These are phyloP conservation scores for Yarrowia bubula DNA, from an alignment of 805 yeast species.

Conservation along the genomic window DNA sequence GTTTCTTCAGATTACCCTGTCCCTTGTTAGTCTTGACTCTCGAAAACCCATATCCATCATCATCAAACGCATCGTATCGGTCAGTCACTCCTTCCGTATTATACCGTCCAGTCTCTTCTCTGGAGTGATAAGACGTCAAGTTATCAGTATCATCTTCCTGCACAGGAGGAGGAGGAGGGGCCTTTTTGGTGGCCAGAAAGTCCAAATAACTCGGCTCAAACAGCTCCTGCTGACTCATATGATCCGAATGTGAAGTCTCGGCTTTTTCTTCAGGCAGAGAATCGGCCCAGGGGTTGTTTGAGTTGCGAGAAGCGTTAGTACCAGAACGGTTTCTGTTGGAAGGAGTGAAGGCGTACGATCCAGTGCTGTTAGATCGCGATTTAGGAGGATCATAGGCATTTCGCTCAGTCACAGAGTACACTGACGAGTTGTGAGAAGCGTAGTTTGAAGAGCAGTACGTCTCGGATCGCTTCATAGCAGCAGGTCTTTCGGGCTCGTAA, in stretches of 20 bases:
- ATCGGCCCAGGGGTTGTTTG: constrained; percentile 23
- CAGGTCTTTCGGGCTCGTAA: neutral
- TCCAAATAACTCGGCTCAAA: constrained; percentile 6
- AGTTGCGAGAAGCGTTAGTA: constrained; percentile 31
- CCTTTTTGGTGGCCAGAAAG: constrained; percentile 14
- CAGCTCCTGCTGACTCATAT: constrained; percentile 23
- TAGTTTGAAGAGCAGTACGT: constrained; percentile 3
- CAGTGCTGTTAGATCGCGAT: neutral
- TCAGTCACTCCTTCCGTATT: constrained; percentile 17
- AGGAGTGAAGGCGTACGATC: neutral
- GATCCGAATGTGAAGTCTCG: neutral
- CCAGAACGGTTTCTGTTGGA: neutral
- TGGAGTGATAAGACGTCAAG: neutral
- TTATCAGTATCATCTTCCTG: neutral
- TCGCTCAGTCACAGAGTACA: neutral
- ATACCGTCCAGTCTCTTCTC: constrained; percentile 2
- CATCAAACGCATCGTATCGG: constrained; percentile 10
- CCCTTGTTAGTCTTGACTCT: neutral
- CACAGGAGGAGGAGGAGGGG: constrained; percentile 13
- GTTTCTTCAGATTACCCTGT: constrained; percentile 7
- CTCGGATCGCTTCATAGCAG: neutral
- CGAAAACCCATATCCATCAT: constrained; percentile 2
- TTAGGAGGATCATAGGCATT: constrained; percentile 7
- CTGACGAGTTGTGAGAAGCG: neutral
- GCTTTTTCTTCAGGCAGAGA: constrained; percentile 9